Conservation (phyloP, 106 monocot genomes). For the Allium fistulosum region DNA sequence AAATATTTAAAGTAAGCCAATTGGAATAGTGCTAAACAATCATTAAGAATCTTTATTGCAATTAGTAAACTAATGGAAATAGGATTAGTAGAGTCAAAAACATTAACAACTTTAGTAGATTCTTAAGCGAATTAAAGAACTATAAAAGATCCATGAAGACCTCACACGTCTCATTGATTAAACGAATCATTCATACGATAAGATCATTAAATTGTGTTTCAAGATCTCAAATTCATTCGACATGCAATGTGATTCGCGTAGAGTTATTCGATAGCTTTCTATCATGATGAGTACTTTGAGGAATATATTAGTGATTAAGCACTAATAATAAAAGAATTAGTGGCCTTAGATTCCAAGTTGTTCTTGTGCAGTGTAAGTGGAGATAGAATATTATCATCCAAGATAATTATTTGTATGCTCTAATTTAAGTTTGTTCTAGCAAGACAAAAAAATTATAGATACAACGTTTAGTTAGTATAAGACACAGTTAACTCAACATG, state of each 20-base stretch:
- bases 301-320: conserved; percentile 9
- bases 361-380: background rate
- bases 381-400: background rate
- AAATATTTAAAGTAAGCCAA: background rate
- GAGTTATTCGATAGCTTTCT: conserved; percentile 7
- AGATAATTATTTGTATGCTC: too few relatives aligned
- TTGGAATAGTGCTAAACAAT: background rate
- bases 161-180: conserved; percentile 8
- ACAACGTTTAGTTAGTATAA: too few relatives aligned
- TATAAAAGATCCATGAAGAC: conserved; percentile 3
- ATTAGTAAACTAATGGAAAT: background rate
- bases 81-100: background rate
- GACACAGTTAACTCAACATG: too few relatives aligned
- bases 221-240: conserved; percentile 10
- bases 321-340: conserved; percentile 5
- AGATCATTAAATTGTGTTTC: background rate
- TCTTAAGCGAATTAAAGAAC: conserved; percentile 9
- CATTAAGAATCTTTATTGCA: conserved; percentile 3
- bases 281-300: conserved; percentile 10
- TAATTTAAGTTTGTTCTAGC: too few relatives aligned
- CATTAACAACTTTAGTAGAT: background rate
- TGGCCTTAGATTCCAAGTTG: background rate
- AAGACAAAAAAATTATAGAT: too few relatives aligned
- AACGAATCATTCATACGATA: conserved; percentile 8
- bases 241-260: background rate